Evolutionary conservation across 2,329 filamentous ascomycete genomes (phyloP).

Genomic region (Fusarium nelsonii): DNA sequence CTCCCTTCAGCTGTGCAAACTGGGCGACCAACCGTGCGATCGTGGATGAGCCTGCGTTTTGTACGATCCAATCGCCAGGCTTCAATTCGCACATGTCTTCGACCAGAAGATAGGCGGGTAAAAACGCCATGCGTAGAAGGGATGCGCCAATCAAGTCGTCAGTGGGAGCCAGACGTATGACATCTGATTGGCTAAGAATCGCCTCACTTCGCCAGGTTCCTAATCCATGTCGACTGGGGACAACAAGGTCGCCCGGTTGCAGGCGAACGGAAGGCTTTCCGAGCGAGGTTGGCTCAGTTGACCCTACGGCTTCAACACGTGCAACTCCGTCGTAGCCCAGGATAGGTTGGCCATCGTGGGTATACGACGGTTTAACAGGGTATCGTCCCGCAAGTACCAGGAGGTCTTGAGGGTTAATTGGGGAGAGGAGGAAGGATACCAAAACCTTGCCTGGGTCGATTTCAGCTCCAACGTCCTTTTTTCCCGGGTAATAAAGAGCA

Average conservation of each 20-base stretch:
- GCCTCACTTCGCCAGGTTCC: conserved; percentile 25
- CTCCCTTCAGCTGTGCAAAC: conserved; percentile 24
- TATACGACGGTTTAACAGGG: conserved; percentile 23
- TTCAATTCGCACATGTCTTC: conserved; percentile 20
- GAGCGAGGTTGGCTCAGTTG: not conserved
- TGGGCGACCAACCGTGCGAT: conserved; percentile 25
- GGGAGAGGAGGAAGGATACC: conserved; percentile 19
- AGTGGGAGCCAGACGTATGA: conserved; percentile 3
- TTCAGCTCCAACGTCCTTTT: not conserved
- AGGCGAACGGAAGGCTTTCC: not conserved
- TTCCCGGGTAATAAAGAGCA: not conserved
- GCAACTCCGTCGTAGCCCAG: conserved; percentile 29
- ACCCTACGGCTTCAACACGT: conserved; percentile 14
- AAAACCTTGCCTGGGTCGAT: not conserved
- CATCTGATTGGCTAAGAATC: conserved; percentile 5
- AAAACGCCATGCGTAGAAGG: conserved; percentile 16
- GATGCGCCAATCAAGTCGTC: conserved; percentile 10
- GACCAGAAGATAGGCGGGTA: conserved; percentile 28
- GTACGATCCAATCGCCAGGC: conserved; percentile 31
- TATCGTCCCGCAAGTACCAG: conserved; percentile 26
- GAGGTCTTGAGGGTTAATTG: conserved; percentile 31
- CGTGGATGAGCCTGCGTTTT: conserved; percentile 21
- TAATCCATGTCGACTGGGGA: conserved; percentile 22
- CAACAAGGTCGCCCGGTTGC: conserved; percentile 11
- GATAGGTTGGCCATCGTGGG: conserved; percentile 6